Evolutionary conservation across 73 alveolate genomes (phyloP), one percentile per base, ranked within the genome.

Genomic region (Symbiodinium pilosum): DNA sequence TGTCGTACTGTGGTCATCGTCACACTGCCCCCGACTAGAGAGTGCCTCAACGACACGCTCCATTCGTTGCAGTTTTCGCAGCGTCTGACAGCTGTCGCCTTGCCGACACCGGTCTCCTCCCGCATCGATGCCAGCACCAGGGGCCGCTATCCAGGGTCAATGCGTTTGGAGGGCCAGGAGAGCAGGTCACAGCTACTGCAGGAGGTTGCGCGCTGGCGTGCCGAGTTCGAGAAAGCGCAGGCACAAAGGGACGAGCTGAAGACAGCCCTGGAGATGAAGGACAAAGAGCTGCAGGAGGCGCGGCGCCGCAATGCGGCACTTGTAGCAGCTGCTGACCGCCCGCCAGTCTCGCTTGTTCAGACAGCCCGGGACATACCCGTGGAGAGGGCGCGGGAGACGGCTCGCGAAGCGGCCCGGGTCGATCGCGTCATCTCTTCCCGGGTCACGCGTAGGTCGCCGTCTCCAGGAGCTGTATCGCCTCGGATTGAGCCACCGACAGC

Each of bases 1-100:
- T 89, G 96, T 54, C 96, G 96, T 38, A 89, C 96, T 12, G 88
- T 89, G 96, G 96, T 89, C 77, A 52, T 89, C 32, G 96, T 89
- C 36, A 89, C 96, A 16, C 77, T 89, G 44, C 96, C 87, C 26
- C 96, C 96, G 21, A 89, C 87, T 38, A 89, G 87, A 77, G 96
- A 89, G 54, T 41, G 77, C 83, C 84, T 89, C 75, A 89, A 71
- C 87, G 96, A 89, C 75, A 89, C 88, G 54, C 77, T 89, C 52
- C 96, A 89, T 52, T 89, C 96, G 1, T 41, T 89, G 96, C 95
- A 87, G 86, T 87, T 87, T 69, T 56, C 86, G 36, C 95, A 87
- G 68, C 75, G 95, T 12, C 95, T 87, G 18, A 87, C 95, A 12
- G 95, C 95, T 36, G 71, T 87, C 32, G 95, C 95, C 47, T 44